Conservation (phyloP, 805 yeast species). For the Tanozyma kutaoensis region DNA sequence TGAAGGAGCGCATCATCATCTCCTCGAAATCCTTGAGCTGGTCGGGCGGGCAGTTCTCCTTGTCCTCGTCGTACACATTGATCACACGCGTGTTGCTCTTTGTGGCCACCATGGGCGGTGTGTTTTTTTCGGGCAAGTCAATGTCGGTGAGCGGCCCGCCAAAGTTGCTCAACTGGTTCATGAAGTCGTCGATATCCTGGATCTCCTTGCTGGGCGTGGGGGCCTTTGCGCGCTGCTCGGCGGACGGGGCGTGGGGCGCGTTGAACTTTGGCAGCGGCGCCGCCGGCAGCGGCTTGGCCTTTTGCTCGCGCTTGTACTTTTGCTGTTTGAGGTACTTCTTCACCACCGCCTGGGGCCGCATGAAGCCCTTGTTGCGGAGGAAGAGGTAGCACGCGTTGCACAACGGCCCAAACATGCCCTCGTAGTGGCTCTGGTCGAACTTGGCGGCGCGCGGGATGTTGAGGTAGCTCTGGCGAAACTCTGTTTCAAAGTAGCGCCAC, state of each 20-base stretch:
- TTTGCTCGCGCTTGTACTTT: constrained; percentile 23
- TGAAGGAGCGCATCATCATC: constrained; percentile 12
- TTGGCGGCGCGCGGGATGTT: constrained; percentile 22
- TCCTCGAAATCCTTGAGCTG: constrained; percentile 9
- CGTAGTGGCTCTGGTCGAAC: constrained; percentile 26
- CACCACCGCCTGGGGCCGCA: constrained; percentile 33
- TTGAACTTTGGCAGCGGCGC: constrained; percentile 16
- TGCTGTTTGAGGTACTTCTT: constrained; percentile 32
- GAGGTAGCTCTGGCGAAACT: constrained; percentile 21
- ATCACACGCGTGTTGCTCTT: constrained; percentile 41
- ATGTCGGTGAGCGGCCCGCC: constrained; percentile 35
- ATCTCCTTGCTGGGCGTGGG: too few species aligned
- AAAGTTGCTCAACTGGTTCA: too few species aligned
- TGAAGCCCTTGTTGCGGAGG: constrained; percentile 27
- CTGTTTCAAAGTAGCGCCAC: constrained; percentile 30
- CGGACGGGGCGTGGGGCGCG: constrained; percentile 26
- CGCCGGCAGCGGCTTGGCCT: constrained; percentile 12
- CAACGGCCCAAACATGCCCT: constrained; percentile 34
- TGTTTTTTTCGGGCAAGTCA: constrained; percentile 18
- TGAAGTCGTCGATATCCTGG: constrained; percentile 25
- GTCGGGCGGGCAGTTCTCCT: constrained; percentile 13
- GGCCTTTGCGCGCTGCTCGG: too few species aligned
- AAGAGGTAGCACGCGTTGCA: constrained; percentile 33
- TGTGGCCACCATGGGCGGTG: constrained; percentile 40
- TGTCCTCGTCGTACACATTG: constrained; percentile 30